Evolutionary conservation across 2,329 filamentous ascomycete species (phyloP).

Genomic region (Thielaviopsis euricoi): DNA sequence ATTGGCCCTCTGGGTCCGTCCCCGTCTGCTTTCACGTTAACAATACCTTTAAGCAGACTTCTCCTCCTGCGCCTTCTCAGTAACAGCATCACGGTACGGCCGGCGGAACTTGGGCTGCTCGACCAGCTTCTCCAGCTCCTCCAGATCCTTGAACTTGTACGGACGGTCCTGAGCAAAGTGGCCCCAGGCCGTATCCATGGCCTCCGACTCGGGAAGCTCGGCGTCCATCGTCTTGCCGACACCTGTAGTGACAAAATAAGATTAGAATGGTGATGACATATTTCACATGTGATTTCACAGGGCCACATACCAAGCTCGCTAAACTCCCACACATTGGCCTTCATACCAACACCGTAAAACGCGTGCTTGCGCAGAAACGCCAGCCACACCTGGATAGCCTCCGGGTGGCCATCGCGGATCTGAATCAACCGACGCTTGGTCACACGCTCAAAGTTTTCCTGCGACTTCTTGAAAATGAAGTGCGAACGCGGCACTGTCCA

Average conservation of each 20-base stretch:
- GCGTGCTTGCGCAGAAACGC: constrained; percentile 84
- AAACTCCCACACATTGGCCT: constrained; percentile 92
- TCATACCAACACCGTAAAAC: constrained; percentile 96
- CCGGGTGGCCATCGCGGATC: constrained; percentile 79
- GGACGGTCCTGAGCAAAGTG: constrained; percentile 11
- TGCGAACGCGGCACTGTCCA: constrained; percentile 84
- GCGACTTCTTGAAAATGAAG: constrained; percentile 93
- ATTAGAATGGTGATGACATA: background rate
- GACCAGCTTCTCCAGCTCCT: constrained; percentile 8
- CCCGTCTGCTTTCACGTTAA: too few species aligned
- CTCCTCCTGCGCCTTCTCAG: background rate
- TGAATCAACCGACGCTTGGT: constrained; percentile 77
- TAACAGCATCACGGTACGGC: constrained; percentile 8
- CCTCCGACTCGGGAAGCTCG: constrained; percentile 8
- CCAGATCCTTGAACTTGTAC: constrained; percentile 10
- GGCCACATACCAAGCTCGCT: constrained; percentile 40
- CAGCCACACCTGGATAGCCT: constrained; percentile 81
- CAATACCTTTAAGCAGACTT: too few species aligned
- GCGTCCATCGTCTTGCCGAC: constrained; percentile 11
- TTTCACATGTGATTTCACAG: background rate
- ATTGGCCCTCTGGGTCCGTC: too few species aligned
- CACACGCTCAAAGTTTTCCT: constrained; percentile 93
- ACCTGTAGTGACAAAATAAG: background rate
- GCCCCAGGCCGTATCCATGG: constrained; percentile 7
- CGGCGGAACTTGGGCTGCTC: constrained; percentile 10